phyloP scores from a whole-genome alignment of 1,139 yeast genomes.

The Suhomyces panamericanus region DNA sequence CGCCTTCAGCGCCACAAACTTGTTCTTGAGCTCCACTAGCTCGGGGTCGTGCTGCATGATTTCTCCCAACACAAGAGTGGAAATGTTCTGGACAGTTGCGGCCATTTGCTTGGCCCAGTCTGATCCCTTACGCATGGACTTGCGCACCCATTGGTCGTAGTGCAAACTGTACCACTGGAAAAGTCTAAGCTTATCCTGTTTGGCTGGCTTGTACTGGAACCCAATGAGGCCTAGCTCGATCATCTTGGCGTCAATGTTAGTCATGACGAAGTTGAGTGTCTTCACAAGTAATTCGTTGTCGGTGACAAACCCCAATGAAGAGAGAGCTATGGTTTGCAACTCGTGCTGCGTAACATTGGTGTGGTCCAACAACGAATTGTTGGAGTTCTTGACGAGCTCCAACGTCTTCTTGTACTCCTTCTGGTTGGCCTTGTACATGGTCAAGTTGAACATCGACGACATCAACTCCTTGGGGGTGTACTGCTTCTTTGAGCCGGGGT shows the following conservation, averaged over 20 bases:
- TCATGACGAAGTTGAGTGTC: constrained; percentile 54
- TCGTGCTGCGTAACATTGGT: constrained; percentile 33
- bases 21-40: constrained; percentile 22
- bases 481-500: constrained; percentile 49
- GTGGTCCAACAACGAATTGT: constrained; percentile 34
- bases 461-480: constrained; percentile 50
- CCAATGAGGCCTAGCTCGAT: constrained; percentile 60
- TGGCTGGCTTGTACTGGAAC: constrained; percentile 30
- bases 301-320: constrained; percentile 51
- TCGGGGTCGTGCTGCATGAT: constrained; percentile 39
- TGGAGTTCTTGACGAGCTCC: constrained; percentile 51
- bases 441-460: constrained; percentile 34
- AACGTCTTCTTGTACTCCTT: constrained; percentile 59
- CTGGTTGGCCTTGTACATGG: constrained; percentile 35
- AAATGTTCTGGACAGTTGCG: constrained; percentile 41
- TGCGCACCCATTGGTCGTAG: constrained; percentile 51
- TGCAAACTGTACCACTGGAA: constrained; percentile 59
- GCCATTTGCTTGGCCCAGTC: constrained; percentile 43
- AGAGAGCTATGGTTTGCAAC: constrained; percentile 55
- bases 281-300: constrained; percentile 49
- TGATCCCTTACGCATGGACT: constrained; percentile 46
- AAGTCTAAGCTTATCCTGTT: constrained; percentile 24
- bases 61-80: constrained; percentile 41
- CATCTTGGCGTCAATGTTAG: constrained; percentile 54
- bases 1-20: constrained; percentile 35